These are phyloP conservation scores for Fusarium sp. DNA, from an alignment of 2,329 filamentous ascomycete species.

Conservation along the genomic window DNA sequence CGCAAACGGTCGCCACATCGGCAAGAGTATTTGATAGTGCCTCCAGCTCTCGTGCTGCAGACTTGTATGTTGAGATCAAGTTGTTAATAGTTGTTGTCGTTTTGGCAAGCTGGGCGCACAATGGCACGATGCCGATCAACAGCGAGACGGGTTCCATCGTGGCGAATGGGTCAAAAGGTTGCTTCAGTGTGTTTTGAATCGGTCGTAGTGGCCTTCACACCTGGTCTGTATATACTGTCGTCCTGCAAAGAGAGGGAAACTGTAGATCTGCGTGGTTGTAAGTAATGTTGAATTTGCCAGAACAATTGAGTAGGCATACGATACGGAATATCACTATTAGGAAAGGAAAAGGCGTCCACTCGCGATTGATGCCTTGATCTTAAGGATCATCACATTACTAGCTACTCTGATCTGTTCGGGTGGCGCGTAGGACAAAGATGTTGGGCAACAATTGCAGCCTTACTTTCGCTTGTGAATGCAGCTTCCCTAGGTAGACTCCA, in stretches of 20 bases:
- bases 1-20: conserved; percentile 1
- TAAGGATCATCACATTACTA: too few relatives aligned
- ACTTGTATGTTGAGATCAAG: conserved; percentile 17
- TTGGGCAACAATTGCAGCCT: neutral
- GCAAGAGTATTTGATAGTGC: neutral
- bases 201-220: too few relatives aligned
- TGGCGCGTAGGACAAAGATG: neutral
- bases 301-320: neutral
- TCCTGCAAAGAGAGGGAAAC: neutral
- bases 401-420: too few relatives aligned
- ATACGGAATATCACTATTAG: neutral
- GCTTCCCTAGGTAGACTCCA: neutral
- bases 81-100: neutral
- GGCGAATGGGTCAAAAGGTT: neutral
- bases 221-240: too few relatives aligned
- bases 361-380: too few relatives aligned
- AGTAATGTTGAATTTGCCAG: neutral
- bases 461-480: neutral
- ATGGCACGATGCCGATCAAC: conserved; percentile 4
- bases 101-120: conserved; percentile 13
- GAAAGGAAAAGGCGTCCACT: neutral
- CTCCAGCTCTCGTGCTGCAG: conserved; percentile 7
- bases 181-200: too few relatives aligned
- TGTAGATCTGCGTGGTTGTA: neutral
- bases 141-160: neutral